Base-by-base conservation (phyloP, 192 early-diverging fungal species). In the Rhizophagus clarus region DNA sequence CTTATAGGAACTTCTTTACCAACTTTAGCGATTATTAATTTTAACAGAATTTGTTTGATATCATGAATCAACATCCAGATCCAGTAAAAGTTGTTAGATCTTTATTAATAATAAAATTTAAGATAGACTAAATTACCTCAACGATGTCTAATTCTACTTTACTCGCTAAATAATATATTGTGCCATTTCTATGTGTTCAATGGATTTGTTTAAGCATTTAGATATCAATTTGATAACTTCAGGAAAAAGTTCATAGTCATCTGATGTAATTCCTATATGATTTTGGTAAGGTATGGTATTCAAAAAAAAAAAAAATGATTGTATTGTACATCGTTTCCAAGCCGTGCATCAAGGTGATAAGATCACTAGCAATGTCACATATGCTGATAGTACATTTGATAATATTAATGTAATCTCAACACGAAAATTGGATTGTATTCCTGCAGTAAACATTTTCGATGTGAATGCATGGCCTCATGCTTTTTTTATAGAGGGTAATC, bases 291-390 rank as follows among this genome's bases (percentile, higher is more conserved):
- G 42, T 72, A 5, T 24, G 24, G n/a, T 72, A 72, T n/a, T 72
- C 42, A 47, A n/a, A n/a, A n/a, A n/a, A n/a, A n/a, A n/a, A 72
- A 72, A 72, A 72, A 72, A 72, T 28, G n/a, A 10, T 40, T 72
- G 24, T 72, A 47, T 26, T 72, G 2, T 10, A n/a, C 9, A 4
- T 72, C 9, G 10, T 26, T 47, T 72, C 24, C 3, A 22, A 72
- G 40, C 20, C 1, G 42, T 45, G 37, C 42, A 37, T 32, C 32
- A 17, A 47, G 7, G 26, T 24, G 4, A 72, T 14, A 51, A 72
- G 42, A 1, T 3, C 51, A 24, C 24, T 26, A 28, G 37, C 26
- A n/a, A n/a, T n/a, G n/a, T n/a, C n/a, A n/a, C n/a, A n/a, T n/a
- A n/a, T n/a, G n/a, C 0, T 5, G 10, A 72, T 7, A n/a, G n/a